Evolutionary conservation across 2,329 filamentous ascomycete genomes (phyloP).

Genomic region (Cadophora sp.): DNA sequence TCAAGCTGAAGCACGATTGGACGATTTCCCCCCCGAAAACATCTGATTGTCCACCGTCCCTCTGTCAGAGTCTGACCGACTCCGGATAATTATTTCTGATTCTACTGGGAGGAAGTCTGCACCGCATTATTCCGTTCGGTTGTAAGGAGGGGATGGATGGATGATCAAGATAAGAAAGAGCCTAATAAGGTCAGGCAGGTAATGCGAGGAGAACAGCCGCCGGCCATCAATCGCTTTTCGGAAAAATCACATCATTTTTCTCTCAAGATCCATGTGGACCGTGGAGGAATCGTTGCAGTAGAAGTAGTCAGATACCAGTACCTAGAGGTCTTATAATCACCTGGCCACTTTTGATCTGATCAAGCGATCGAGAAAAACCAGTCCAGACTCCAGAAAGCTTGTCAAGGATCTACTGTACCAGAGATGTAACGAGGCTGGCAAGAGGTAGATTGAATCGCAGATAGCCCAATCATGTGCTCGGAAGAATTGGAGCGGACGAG

Average conservation of each 20-base stretch:
- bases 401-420: background rate
- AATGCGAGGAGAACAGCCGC: slow-evolving; percentile 19
- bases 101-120: too few species aligned
- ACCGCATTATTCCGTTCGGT: background rate
- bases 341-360: background rate
- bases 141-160: background rate
- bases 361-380: background rate
- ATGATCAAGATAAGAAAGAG: background rate
- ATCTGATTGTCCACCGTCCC: background rate
- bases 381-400: background rate
- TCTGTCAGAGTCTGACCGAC: background rate
- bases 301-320: too few species aligned
- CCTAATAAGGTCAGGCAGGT: background rate
- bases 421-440: slow-evolving; percentile 8
- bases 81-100: background rate
- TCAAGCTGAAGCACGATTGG: background rate
- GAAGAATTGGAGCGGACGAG: background rate
- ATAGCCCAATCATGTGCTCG: background rate
- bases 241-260: background rate
- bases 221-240: too few species aligned
- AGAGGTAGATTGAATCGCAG: slow-evolving; percentile 10
- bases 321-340: background rate
- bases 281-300: too few species aligned
- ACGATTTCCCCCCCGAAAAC: background rate
- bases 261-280: too few species aligned